Percentiles rank a stretch among this genome's conserved stretches.
Conservation (phyloP, 2,329 filamentous ascomycete genomes). For the Penicillium sp. region DNA sequence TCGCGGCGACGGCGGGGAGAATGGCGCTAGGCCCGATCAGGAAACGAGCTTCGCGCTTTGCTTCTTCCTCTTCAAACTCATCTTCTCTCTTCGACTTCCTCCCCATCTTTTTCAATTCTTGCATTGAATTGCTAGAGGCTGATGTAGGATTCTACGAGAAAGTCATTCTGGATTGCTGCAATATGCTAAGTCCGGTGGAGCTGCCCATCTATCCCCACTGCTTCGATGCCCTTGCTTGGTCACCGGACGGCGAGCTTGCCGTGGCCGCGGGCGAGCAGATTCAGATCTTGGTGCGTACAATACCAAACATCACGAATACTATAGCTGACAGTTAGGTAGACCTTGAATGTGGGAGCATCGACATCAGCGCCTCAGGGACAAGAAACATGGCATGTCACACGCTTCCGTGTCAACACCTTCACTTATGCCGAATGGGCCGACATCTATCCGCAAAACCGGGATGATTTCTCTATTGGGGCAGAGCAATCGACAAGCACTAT, state of each 20-base stretch:
- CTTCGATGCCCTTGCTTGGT: slow-evolving; percentile 57
- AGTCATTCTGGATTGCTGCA: not conserved
- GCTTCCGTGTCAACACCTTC: slow-evolving; percentile 54
- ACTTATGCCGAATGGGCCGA: slow-evolving; percentile 49
- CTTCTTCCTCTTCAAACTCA: not conserved
- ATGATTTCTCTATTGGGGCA: slow-evolving; percentile 56
- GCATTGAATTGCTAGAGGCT: not conserved
- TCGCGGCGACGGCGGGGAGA: no score
- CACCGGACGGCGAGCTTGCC: slow-evolving; percentile 57
- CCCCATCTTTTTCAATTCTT: not conserved
- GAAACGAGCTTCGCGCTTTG: not conserved
- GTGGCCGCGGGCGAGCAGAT: slow-evolving; percentile 57
- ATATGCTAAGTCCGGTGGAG: slow-evolving; percentile 35
- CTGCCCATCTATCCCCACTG: slow-evolving; percentile 52
- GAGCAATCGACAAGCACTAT: slow-evolving; percentile 56
- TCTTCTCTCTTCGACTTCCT: not conserved
- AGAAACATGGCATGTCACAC: slow-evolving; percentile 39
- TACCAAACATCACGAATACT: not conserved
- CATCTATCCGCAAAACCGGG: slow-evolving; percentile 47
- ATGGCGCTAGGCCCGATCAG: slow-evolving; percentile 21
- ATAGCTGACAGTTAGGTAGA: slow-evolving; percentile 8
- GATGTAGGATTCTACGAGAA: no score
- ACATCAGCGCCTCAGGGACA: slow-evolving; percentile 23
- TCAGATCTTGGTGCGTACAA: slow-evolving; percentile 48
- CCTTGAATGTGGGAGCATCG: slow-evolving; percentile 9